Evolutionary conservation across 768 basidiomycete species (phyloP).

Genomic region (Rhodotorula taiwanensis): DNA sequence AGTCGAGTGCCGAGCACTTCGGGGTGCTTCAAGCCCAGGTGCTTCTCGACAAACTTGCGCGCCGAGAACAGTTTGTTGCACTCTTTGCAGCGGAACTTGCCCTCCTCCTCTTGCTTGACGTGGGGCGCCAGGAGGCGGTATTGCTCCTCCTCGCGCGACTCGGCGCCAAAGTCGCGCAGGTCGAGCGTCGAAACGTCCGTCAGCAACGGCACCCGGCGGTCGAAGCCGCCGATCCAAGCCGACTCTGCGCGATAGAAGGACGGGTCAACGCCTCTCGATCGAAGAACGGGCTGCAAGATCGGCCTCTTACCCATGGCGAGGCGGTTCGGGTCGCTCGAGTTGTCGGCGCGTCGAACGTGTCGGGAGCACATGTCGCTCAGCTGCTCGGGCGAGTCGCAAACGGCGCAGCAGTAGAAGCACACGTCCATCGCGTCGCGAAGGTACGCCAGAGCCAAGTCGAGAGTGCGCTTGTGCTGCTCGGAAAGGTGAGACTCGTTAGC

Average conservation of each 20-base stretch:
- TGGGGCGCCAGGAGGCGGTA: slow-evolving; percentile 67
- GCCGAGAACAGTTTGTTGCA: slow-evolving; percentile 98
- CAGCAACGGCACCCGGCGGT: slow-evolving; percentile 73
- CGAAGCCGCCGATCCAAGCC: slow-evolving; percentile 82
- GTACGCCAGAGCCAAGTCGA: slow-evolving; percentile 90
- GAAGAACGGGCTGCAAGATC: too few relatives aligned
- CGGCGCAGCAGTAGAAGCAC: slow-evolving; percentile 95
- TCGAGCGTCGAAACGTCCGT: slow-evolving; percentile 73
- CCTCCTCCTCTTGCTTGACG: slow-evolving; percentile 93
- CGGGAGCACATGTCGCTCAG: slow-evolving; percentile 88
- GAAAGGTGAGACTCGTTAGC: slow-evolving; percentile 1
- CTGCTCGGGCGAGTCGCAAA: slow-evolving; percentile 89
- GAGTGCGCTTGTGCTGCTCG: slow-evolving; percentile 61
- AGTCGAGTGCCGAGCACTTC: slow-evolving; percentile 60
- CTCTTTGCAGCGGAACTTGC: slow-evolving; percentile 86
- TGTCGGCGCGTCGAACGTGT: slow-evolving; percentile 72
- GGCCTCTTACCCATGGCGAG: neutral
- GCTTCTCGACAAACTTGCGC: slow-evolving; percentile 93
- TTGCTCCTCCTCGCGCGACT: slow-evolving; percentile 80
- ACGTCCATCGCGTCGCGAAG: slow-evolving; percentile 85
- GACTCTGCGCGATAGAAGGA: slow-evolving; percentile 52
- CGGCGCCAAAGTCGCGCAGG: slow-evolving; percentile 79
- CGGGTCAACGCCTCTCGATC: neutral
- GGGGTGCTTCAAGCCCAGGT: slow-evolving; percentile 92
- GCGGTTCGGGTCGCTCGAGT: slow-evolving; percentile 12